Base-by-base conservation (phyloP, 2,329 filamentous ascomycete species). In the Fusarium sp. region DNA sequence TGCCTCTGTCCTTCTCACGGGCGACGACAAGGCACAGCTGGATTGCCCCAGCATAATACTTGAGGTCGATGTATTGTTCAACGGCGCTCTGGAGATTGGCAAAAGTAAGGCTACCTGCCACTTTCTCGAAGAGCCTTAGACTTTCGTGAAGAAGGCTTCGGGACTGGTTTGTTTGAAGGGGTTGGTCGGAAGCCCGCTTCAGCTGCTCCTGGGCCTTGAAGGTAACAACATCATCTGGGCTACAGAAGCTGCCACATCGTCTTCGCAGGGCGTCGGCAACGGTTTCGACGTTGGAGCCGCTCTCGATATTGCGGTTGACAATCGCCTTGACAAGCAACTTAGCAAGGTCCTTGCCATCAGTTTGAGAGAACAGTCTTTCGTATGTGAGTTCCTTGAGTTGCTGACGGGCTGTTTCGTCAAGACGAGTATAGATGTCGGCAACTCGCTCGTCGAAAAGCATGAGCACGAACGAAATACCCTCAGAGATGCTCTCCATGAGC, bases 121-220 rank as follows among this genome's bases (percentile, higher is more conserved):
- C 95, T 71, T 93, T 89, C 73, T 93, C 86, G 75, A 98, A 98
- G 14, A 98, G 81, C 49, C 88, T 86, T 67, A 97, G 77, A 76
- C 93, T 97, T 74, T 98, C 94, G 67, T 93, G 93, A 19, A 99
- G 82, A 32, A 97, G 79, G 39, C 88, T 88, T 31, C 93, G 87
- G 6, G 90, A 91, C 48, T 87, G 82, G 66, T 93, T 94, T 4
- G 87, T 87, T 70, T 93, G 92, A 5, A 83, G 80, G 9, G 88
- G 86, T 43, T 91, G 86, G 73, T 97, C 93, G 3, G 88, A 88
- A 1, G 94, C 94, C 66, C 92, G 86, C 80, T 97, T 96, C 49
- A 98, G 80, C 70, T 94, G 91, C 75, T 99, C 95, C 73, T 98
- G 94, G 0, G 95, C 95, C 77, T 97, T 98, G 87, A 99, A 99